Evolutionary conservation across 2,329 filamentous ascomycete species (phyloP).

Genomic region (Aureobasidium melanogenum): DNA sequence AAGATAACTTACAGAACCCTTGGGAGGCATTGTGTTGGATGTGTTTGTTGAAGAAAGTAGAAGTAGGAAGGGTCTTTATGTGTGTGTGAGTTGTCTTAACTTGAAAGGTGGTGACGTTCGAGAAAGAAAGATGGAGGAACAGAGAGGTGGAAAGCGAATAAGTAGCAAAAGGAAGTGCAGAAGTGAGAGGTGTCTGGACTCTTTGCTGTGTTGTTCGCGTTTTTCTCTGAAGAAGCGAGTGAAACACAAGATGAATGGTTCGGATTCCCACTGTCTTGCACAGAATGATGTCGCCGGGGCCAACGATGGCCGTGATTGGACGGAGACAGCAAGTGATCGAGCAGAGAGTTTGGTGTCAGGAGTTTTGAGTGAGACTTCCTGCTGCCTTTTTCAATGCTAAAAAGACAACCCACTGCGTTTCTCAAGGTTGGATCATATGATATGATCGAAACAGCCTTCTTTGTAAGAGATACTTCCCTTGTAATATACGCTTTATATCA

Average conservation of each 20-base stretch:
- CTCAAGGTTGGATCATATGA: too few species aligned
- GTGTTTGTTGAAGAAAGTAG: neutral
- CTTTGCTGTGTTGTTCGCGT: neutral
- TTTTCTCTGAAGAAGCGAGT: neutral
- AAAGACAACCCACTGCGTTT: neutral
- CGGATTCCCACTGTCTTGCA: neutral
- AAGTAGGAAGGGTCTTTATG: neutral
- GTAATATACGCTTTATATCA: neutral
- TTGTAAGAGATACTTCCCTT: neutral
- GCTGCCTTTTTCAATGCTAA: neutral
- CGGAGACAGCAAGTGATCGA: too few species aligned
- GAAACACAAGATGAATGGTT: neutral
- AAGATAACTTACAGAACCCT: slow-evolving; percentile 3
- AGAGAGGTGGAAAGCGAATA: neutral
- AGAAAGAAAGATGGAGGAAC: neutral
- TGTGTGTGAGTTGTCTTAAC: neutral
- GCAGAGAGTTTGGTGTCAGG: neutral
- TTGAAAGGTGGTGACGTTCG: neutral
- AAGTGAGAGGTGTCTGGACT: neutral
- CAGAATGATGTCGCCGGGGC: neutral
- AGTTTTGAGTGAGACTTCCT: neutral
- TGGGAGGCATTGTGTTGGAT: slow-evolving; percentile 6
- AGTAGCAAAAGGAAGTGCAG: neutral
- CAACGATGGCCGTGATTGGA: neutral
- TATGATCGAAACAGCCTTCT: neutral